Conservation (phyloP, 2,329 filamentous ascomycete genomes). For the Xylaria arbuscula region DNA sequence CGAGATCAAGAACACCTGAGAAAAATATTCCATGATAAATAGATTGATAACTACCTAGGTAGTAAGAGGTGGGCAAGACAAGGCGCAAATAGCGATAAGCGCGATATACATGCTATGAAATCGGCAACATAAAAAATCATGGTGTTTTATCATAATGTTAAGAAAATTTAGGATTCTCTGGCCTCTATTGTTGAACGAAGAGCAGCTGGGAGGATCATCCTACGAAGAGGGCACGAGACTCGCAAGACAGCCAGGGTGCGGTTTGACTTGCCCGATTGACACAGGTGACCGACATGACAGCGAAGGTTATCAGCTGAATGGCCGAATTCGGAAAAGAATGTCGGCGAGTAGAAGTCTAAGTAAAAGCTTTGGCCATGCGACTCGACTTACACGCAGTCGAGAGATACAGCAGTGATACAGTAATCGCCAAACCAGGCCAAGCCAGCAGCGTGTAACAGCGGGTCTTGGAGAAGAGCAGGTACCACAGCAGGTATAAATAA, state of each 20-base stretch:
- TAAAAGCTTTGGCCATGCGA: slow-evolving; percentile 1
- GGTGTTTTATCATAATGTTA: background rate
- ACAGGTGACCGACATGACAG: slow-evolving; percentile 14
- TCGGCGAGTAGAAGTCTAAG: background rate
- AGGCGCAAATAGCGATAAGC: background rate
- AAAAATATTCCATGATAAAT: background rate
- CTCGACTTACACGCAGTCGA: background rate
- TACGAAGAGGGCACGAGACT: slow-evolving; percentile 8
- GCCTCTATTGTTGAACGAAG: background rate
- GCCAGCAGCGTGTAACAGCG: background rate
- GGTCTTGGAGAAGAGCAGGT: background rate
- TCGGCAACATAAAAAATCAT: background rate
- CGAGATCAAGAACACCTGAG: no score
- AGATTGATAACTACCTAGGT: background rate
- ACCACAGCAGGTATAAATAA: background rate
- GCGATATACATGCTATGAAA: background rate
- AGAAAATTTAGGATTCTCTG: background rate
- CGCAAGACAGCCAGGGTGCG: background rate
- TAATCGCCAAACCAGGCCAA: background rate
- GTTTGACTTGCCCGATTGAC: slow-evolving; percentile 24
- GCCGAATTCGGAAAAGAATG: slow-evolving; percentile 22
- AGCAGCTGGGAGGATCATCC: background rate
- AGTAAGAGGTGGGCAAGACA: background rate
- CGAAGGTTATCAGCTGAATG: slow-evolving; percentile 13
- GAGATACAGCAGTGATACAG: background rate